These are phyloP conservation scores for Apiosordaria backusii DNA, from an alignment of 495 filamentous ascomycete species.

Conservation along the genomic window DNA sequence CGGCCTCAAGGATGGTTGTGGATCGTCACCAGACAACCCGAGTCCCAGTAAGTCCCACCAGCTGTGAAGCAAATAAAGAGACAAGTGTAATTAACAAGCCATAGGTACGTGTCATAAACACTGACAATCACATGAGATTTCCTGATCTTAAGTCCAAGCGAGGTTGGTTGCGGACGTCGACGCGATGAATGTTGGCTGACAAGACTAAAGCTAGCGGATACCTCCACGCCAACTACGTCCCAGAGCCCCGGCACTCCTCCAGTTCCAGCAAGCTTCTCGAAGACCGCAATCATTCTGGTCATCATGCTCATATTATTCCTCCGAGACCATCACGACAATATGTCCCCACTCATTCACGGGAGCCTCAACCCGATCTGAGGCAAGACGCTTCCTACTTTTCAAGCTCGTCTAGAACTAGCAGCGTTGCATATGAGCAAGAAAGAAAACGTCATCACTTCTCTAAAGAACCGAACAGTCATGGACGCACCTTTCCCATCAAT, in stretches of 20 bases:
- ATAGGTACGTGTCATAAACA: neutral
- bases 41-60: neutral
- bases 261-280: neutral
- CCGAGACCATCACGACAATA: neutral
- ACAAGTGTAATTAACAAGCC: neutral
- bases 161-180: neutral
- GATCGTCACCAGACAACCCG: too few species aligned
- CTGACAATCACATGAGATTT: neutral
- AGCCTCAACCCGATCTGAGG: neutral
- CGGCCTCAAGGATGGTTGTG: neutral
- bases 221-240: neutral
- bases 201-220: neutral
- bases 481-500: neutral
- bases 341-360: neutral
- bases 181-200: neutral
- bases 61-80: neutral
- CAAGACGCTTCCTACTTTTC: neutral
- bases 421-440: neutral
- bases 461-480: neutral
- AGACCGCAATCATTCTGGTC: neutral
- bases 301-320: neutral
- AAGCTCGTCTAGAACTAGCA: neutral
- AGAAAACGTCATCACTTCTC: neutral
- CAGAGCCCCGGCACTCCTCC: neutral
- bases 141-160: neutral